Base-by-base conservation (phyloP, 768 basidiomycete genomes). In the Suillus weaverae region DNA sequence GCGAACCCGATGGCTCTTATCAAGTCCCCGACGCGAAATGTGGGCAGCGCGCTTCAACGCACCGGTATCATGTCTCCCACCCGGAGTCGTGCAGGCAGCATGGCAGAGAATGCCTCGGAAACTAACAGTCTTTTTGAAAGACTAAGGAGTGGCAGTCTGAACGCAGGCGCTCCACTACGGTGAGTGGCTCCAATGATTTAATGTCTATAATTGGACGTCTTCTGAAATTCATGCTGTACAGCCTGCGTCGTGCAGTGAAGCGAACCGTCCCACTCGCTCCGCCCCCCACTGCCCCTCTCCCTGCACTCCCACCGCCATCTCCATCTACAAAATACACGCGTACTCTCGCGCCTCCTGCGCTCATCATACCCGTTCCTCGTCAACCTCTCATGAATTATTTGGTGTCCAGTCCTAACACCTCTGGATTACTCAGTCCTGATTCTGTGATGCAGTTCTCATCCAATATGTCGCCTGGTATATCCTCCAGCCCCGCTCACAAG, bases 1-100 rank as follows among this genome's bases (percentile, higher is more conserved):
- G 77, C 80, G 14, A 85, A 81, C 9, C 86, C 88, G 2, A 84
- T 89, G 75, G 79, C 80, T 48, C 71, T 79, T 41, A 86, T 90
- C 68, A 88, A 87, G 64, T 85, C 86, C 0, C 85, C 88, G 1
- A 69, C 79, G 16, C 81, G 86, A 41, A 82, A 76, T 2, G 86
- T 84, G 0, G 80, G 80, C 30, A 78, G 78, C 35, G 86, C 87
- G 1, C 73, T 86, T 32, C 86, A 83, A 65, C 76, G 78, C 56
- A 82, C 83, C 57, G 78, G 82, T 35, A 53, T 77, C 70, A 68
- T 67, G 64, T 77, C 76, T 30, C 79, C 78, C 18, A 68, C 77
- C 8, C 78, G 85, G 18, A 74, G 81, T 20, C 77, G 86, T 36
- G 82, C 82, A 48, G 80, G 81, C 4, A 87, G 85, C 64, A 63